Base-by-base conservation (phyloP, 306 rosid genomes). In the Gynostemma pentaphyllum region DNA sequence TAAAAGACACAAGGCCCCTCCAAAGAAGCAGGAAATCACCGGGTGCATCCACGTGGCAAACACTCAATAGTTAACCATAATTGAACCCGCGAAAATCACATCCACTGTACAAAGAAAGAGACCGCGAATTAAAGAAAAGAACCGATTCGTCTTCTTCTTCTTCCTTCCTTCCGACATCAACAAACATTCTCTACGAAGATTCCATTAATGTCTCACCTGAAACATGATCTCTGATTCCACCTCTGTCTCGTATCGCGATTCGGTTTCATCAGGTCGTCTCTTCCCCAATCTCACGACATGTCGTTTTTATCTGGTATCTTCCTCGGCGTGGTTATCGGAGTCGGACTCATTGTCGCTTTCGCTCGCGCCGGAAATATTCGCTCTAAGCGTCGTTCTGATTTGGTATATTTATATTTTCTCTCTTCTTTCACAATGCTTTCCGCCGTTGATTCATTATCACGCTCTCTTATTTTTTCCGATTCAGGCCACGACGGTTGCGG, bases 401-500 rank as follows among this genome's bases (percentile, higher is more conserved):
- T 91, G 88, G 98, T 91, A 42, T n/a, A n/a, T n/a, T n/a, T n/a
- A n/a, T n/a, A n/a, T n/a, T n/a, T n/a, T 41, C 10, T 29, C 28
- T 8, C 39, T 64, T 62, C 5, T 0, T 15, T 70, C 29, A 8
- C 30, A 66, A 2, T 9, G 47, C 14, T 57, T 57, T 52, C n/a
- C n/a, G 39, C 39, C 2, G 2, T 57, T 74, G 16, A 50, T 55
- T 68, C 45, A 8, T 26, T 45, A 26, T 10, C 4, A 16, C 26
- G 14, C 15, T 65, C 46, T 15, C 45, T 57, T 57, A 26, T 55
- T 9, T 11, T 41, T 27, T 15, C 5, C 30, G 54, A 23, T 48
- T 51, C 19, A 91, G 98, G 92, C 98, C 7, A 79, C 71, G 71
- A 82, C 81, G 18, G 68, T 87, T 32, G 96, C 95, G 24, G 78